phyloP scores from a whole-genome alignment of 1,284 basidiomycete species.

The Pholiota adiposa region DNA sequence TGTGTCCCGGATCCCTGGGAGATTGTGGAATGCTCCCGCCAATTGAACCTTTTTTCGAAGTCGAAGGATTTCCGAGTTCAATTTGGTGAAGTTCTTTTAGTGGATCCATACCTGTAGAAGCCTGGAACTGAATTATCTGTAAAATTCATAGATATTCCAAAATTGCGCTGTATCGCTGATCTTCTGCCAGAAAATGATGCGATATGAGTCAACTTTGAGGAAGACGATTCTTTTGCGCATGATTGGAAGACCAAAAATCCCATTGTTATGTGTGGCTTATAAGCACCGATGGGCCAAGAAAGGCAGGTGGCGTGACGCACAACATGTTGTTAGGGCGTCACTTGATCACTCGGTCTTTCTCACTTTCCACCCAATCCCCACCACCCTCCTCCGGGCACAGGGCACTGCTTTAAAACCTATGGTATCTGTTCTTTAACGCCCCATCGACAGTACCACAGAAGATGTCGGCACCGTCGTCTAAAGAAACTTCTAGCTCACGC shows the following conservation, averaged over 20 bases:
- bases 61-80: too few relatives aligned
- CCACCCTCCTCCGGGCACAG: background rate
- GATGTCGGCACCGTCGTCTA: background rate
- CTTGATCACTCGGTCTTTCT: background rate
- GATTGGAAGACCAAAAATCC: too few relatives aligned
- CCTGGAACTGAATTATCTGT: background rate
- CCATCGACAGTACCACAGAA: too few relatives aligned
- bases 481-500: background rate
- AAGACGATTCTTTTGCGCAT: too few relatives aligned
- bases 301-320: background rate
- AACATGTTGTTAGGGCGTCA: background rate
- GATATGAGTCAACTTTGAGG: too few relatives aligned
- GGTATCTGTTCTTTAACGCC: background rate
- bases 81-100: too few relatives aligned
- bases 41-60: background rate
- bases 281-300: background rate
- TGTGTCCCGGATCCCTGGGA: slow-evolving; percentile 21
- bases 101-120: background rate
- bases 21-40: slow-evolving; percentile 10
- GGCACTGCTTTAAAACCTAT: background rate
- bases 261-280: background rate
- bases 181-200: too few relatives aligned
- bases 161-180: background rate
- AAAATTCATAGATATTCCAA: background rate
- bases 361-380: background rate